Conservation (phyloP, 306 rosid genomes). For the Cucumis cinereus region DNA sequence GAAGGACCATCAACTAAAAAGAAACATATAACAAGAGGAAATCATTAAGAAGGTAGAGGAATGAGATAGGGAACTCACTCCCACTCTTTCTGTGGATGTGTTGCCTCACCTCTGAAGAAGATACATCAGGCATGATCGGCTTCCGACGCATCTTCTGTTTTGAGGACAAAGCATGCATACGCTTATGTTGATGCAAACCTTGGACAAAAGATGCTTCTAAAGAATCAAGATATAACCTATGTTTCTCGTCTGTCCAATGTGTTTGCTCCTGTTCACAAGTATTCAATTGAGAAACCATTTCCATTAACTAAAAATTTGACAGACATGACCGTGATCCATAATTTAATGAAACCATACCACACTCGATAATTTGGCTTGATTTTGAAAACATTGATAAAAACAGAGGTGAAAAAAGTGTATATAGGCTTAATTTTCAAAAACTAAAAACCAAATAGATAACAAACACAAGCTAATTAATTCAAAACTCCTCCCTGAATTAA, state of each 20-base stretch:
- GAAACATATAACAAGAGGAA: constrained; percentile 13
- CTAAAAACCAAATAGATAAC: background rate
- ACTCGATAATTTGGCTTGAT: no score
- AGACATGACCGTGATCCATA: background rate
- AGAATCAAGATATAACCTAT: constrained; percentile 49
- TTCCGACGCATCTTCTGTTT: constrained; percentile 18
- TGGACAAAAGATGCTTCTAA: constrained; percentile 76
- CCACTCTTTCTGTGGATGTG: background rate
- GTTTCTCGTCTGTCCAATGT: constrained; percentile 78
- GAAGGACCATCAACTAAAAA: constrained; percentile 38
- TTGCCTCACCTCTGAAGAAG: constrained; percentile 46
- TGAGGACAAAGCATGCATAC: constrained; percentile 16
- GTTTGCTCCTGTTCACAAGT: constrained; percentile 32
- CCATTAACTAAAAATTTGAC: background rate
- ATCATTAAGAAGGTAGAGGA: constrained; percentile 11
- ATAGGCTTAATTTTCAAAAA: no score
- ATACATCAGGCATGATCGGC: constrained; percentile 20
- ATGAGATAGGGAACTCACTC: constrained; percentile 1
- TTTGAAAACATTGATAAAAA: no score
- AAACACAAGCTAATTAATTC: background rate
- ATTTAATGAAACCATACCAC: background rate
- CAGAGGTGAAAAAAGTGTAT: no score
- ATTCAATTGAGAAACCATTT: background rate
- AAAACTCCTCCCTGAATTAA: background rate
- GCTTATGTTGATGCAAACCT: constrained; percentile 35